Base-by-base conservation (phyloP, 441 rosid species). In the Melastoma candidum region DNA sequence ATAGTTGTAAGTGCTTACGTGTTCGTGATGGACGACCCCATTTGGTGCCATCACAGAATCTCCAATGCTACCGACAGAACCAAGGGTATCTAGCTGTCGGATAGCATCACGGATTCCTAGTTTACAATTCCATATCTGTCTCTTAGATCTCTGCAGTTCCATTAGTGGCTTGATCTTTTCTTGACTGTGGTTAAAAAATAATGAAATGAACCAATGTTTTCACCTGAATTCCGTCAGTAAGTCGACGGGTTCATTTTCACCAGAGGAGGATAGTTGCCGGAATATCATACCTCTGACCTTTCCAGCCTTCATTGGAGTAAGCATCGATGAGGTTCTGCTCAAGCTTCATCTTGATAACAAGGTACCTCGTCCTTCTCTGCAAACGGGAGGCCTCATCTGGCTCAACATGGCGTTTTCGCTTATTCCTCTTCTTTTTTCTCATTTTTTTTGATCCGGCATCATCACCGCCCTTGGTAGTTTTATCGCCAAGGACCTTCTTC, bases 251-350 rank as follows among this genome's bases (percentile, higher is more conserved):
- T 36, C 41, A 36, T 9, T 22, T 56, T 46, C 51, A 59, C 60
- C 10, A 41, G 39, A 3, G 12, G 52, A 49, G 47, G 51, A 22
- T 53, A 41, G 22, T 11, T 3, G 45, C 49, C 13, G 39, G 54
- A 27, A 6, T 24, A 46, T 25, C 66, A 55, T 77, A 93, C 99
- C 97, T 93, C 73, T 93, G 97, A 71, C 97, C 97, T 73, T 93
- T 93, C 97, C 99, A 93, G 26, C 99, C 99, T 78, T 93, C 99
- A 26, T 81, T 77, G 12, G 96, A 86, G 62, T 93, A 93, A 55
- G 99, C 99, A 76, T 93, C 99, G 43, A 93, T 84, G 52, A 89
- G 97, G 67, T 89, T 93, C 81, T 93, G 97, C 74, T 89, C 95
- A 76, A 78, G 74, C 88, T 88, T 89, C 87, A 93, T 81, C 78